A percentile compares a stretch with the other conserved stretches of the same genome.
Evolutionary conservation across 768 basidiomycete species (phyloP).

Genomic region (Mycena filopes): DNA sequence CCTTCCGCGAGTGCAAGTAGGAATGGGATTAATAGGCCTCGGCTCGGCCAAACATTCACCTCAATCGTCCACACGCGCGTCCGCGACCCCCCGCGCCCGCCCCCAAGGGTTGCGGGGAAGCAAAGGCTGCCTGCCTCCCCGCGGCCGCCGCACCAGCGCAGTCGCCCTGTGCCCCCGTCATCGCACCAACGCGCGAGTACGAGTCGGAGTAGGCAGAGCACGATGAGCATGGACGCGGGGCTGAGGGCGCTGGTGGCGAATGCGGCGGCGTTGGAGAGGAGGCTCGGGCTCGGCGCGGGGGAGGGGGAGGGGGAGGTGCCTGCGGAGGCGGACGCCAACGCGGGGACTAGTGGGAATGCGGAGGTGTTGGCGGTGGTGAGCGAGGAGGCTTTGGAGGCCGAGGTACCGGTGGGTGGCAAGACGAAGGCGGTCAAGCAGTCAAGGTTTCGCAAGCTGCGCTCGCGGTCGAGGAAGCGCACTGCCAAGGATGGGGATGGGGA

Average conservation of each 20-base stretch:
- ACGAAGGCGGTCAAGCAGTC: constrained; percentile 7
- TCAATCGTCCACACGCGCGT: constrained; percentile 23
- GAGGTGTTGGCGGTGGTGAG: neutral
- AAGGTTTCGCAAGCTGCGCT: constrained; percentile 15
- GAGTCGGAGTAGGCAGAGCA: too few relatives aligned
- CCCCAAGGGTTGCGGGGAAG: neutral
- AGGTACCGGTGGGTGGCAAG: neutral
- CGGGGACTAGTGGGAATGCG: too few relatives aligned
- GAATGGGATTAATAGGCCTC: too few relatives aligned
- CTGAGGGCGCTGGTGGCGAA: constrained; percentile 19
- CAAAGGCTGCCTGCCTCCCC: constrained; percentile 23
- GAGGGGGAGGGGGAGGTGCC: too few relatives aligned
- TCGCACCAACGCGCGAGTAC: too few relatives aligned
- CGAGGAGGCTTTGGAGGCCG: neutral
- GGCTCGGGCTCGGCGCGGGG: constrained; percentile 24
- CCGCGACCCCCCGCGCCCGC: constrained; percentile 5
- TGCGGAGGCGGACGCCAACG: constrained; percentile 24
- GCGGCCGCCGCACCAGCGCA: neutral
- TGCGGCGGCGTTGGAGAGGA: constrained; percentile 27
- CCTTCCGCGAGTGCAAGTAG: too few relatives aligned
- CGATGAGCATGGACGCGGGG: neutral
- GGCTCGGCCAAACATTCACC: constrained; percentile 21
- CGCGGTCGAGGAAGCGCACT: constrained; percentile 3
- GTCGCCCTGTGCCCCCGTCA: too few relatives aligned
- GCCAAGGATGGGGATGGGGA: too few relatives aligned